Evolutionary conservation across 2,329 filamentous ascomycete genomes (phyloP).

Genomic region (Taxawa tesnikishii): DNA sequence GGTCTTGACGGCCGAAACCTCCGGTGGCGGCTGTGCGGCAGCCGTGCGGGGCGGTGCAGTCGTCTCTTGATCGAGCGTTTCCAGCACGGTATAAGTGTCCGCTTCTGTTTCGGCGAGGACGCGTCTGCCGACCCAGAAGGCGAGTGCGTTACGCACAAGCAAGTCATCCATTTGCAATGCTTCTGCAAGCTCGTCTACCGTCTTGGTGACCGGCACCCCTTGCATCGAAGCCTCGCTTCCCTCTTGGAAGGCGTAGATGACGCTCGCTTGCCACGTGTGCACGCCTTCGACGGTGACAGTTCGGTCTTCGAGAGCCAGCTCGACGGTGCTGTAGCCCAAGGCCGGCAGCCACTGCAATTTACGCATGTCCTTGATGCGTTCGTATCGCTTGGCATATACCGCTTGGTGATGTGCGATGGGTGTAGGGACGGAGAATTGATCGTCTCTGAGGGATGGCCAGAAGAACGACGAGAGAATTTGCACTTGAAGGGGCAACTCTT

Average conservation of each 20-base stretch:
- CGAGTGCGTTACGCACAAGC: slow-evolving; percentile 54
- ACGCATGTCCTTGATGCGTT: slow-evolving; percentile 66
- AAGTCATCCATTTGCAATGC: slow-evolving; percentile 60
- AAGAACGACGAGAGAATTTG: slow-evolving; percentile 87
- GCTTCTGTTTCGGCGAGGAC: slow-evolving; percentile 46
- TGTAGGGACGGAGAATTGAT: slow-evolving; percentile 52
- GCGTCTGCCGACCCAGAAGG: slow-evolving; percentile 58
- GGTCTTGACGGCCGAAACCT: slow-evolving; percentile 36
- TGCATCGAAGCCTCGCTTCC: slow-evolving; percentile 13
- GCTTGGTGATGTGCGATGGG: slow-evolving; percentile 49
- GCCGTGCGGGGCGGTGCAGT: slow-evolving; percentile 20
- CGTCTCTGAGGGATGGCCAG: slow-evolving; percentile 72
- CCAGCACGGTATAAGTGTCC: slow-evolving; percentile 55
- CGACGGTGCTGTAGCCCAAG: slow-evolving; percentile 66
- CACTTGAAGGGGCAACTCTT: slow-evolving; percentile 46
- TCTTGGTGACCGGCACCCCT: slow-evolving; percentile 18
- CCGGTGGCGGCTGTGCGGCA: slow-evolving; percentile 23
- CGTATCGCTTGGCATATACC: slow-evolving; percentile 63
- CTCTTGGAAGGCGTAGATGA: slow-evolving; percentile 70
- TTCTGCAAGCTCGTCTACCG: slow-evolving; percentile 33
- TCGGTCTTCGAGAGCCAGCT: slow-evolving; percentile 73
- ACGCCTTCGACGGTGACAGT: slow-evolving; percentile 57
- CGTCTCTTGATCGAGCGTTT: slow-evolving; percentile 37
- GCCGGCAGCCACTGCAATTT: slow-evolving; percentile 83
- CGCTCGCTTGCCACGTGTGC: slow-evolving; percentile 73